Evolutionary conservation across 140 eudicot species (phyloP), one percentile per base, ranked within the genome.

Genomic region (Anethum foeniculum): DNA sequence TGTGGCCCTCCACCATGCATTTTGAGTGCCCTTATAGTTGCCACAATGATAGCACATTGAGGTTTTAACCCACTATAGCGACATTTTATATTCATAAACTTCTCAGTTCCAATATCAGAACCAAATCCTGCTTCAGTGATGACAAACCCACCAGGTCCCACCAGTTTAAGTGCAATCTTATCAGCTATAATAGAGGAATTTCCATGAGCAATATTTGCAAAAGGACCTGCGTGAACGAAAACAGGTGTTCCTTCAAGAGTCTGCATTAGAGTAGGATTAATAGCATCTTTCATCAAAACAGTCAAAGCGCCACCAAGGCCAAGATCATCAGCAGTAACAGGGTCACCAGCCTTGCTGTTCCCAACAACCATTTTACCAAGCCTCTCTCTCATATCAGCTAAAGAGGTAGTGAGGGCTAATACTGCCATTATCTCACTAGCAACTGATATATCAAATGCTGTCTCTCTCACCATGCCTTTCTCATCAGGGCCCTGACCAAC

Each of bases 401-500:
- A 77, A 75, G 97, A 92, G 23, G 96, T 95, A 10, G 99, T 95
- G 52, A 95, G 97, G 75, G 98, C 99, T 76, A 95, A 80, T 77
- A 95, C 98, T 28, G 99, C 99, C 99, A 93, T 95, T 86, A 95
- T 95, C 83, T 95, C 98, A 86, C 99, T 95, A 67, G 99, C 99
- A 82, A 95, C 99, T 0, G 98, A 89, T 52, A 95, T 95, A 81
- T 95, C 98, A 77, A 95, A 95, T 25, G 91, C 97, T 8, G 99
- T 95, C 86, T 95, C 99, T 83, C 99, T 87, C 51, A 85, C 90
- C 98, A 93, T 91, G 36, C 99, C 99, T 56, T 91, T 95, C 76
- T 95, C 99, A 58, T 95, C 99, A 4, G 93, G 97, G 48, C 99
- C 99, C 85, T 95, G 99, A 60, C 99, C 99, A 21, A 95, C 79